Percentiles rank a stretch among this genome's conserved stretches.
Conservation (phyloP, 176 grass and related monocot species). For the Stipa capillata region DNA sequence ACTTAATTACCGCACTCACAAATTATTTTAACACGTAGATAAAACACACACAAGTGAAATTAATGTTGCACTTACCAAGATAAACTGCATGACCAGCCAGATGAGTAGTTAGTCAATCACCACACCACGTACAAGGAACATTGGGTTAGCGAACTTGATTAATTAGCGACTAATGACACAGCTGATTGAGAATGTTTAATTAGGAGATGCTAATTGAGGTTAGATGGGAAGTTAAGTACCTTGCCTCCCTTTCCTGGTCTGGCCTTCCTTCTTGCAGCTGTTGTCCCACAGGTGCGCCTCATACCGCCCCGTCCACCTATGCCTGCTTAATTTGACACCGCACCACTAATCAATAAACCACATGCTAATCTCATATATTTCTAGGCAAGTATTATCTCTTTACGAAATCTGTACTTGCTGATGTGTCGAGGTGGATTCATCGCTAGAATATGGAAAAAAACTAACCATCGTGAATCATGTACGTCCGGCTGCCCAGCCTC, state of each 20-base stretch:
- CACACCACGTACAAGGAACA: not conserved
- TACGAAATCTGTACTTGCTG: no score
- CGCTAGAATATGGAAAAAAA: no score
- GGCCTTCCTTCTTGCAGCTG: constrained; percentile 99
- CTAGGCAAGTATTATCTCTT: no score
- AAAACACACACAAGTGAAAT: not conserved
- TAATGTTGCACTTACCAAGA: not conserved
- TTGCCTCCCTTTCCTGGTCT: constrained; percentile 98
- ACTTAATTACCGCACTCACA: no score
- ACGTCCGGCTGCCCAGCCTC: no score
- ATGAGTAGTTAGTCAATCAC: not conserved
- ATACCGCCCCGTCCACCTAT: constrained; percentile 99
- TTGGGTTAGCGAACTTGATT: not conserved
- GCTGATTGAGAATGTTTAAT: not conserved
- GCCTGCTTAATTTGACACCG: constrained; percentile 47
- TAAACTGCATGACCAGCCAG: not conserved
- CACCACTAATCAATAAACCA: not conserved
- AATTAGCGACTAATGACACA: not conserved
- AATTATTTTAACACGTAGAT: no score
- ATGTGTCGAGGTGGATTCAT: no score
- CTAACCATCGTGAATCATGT: no score
- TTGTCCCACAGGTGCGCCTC: constrained; percentile 99
- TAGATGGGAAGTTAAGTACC: constrained; percentile 13
- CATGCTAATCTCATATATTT: not conserved
- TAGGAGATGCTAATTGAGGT: not conserved